Evolutionary conservation across 768 basidiomycete species (phyloP), one percentile per base, ranked within the genome.

Genomic region (Lactarius sp.): DNA sequence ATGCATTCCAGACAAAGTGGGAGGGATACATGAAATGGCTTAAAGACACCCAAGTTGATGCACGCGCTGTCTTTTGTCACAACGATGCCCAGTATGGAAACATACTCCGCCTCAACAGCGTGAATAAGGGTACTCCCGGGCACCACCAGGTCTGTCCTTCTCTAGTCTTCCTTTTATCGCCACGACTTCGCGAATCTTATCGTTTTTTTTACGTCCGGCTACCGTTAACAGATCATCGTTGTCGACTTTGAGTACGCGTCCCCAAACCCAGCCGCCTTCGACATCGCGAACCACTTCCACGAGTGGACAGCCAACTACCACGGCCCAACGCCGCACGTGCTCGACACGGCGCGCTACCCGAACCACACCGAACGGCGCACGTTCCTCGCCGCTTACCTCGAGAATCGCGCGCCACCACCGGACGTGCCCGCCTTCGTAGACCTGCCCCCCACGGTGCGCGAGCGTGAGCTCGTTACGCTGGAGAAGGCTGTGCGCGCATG

Each of bases 11-110:
- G 65, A 70, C 74, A 46, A 82, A 84, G 68, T 92, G 94, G 85
- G 75, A 79, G 62, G 77, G 75, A 37, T 97, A 94, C 75, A 72
- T 85, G 71, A 73, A 73, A 54, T 95, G 90, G 90, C 72, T 93
- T 27, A 77, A 83, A 70, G 78, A 80, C 63, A 75, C 76, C 18
- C 75, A 83, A 56, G 82, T 84, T 56, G 80, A 82, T 47, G 87
- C 87, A 66, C 79, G 77, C 65, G 79, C 88, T 51, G 88, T 92
- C 10, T 90, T 92, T 70, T 83, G 89, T 63, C 96, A 99, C 76
- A 99, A 98, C 73, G 97, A 98, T 74, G 81, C 94, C 8, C 97
- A 98, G 75, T 95, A 93, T 72, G 96, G 95, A 53, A 99, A 99
- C 75, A 75, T 98, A 22, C 77, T 98, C 62, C 79, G 84, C 70